These are phyloP conservation scores for Kuraishia piskuri DNA, from an alignment of 805 yeast genomes.

Conservation along the genomic window DNA sequence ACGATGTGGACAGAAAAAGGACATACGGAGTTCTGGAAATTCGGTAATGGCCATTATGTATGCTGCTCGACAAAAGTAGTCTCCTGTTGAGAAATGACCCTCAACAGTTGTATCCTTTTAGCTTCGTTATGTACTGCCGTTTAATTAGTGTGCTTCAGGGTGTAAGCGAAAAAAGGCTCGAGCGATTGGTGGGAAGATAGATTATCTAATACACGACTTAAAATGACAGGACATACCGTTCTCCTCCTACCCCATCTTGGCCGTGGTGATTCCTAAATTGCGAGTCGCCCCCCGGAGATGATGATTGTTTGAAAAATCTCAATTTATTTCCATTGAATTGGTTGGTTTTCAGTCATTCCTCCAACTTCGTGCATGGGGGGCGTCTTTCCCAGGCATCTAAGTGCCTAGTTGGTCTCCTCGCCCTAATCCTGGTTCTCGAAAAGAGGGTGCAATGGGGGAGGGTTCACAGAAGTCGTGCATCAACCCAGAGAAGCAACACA, in stretches of 20 bases:
- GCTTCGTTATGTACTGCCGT: background rate
- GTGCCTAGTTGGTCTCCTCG: too few species aligned
- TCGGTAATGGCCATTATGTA: constrained; percentile 6
- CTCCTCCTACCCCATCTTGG: too few species aligned
- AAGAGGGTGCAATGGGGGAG: too few species aligned
- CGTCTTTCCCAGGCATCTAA: too few species aligned
- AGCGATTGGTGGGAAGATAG: background rate
- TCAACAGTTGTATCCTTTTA: too few species aligned
- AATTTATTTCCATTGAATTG: too few species aligned
- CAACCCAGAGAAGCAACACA: background rate
- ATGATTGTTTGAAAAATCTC: too few species aligned
- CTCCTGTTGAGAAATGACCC: background rate
- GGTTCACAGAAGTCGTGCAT: background rate
- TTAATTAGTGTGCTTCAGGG: background rate
- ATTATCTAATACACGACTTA: background rate
- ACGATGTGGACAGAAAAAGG: background rate
- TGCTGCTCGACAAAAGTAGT: background rate
- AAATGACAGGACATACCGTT: background rate
- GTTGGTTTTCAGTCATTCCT: too few species aligned
- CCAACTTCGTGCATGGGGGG: too few species aligned
- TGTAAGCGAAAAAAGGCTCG: background rate
- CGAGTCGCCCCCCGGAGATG: too few species aligned
- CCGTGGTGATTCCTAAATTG: too few species aligned
- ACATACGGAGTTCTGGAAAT: constrained; percentile 35
- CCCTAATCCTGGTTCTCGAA: too few species aligned